A percentile compares a stretch with the other conserved stretches of the same genome.
phyloP scores from a whole-genome alignment of 2,329 filamentous ascomycete genomes.

The Arthrinium phaeospermum region DNA sequence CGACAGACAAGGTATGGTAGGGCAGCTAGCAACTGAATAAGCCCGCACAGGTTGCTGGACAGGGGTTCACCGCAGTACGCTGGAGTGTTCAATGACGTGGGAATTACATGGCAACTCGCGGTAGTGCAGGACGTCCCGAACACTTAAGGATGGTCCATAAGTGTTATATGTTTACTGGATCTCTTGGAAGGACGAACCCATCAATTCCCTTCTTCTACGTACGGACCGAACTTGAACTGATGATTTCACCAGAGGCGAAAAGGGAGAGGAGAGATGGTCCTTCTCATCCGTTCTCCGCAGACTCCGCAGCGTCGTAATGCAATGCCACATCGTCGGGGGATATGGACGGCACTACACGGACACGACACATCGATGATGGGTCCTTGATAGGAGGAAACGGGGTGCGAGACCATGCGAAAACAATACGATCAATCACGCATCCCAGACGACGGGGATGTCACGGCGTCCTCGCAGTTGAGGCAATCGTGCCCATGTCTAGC shows the following conservation, averaged over 20 bases:
- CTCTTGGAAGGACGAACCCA: not conserved
- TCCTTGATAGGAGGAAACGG: constrained; percentile 1
- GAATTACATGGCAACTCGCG: not conserved
- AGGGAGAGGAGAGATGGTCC: not conserved
- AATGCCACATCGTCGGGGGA: not conserved
- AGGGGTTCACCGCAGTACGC: not conserved
- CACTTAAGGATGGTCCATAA: not conserved
- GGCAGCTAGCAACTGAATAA: not conserved
- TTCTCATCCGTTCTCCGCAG: not conserved
- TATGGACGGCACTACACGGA: not conserved
- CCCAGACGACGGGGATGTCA: not conserved
- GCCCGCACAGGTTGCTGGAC: not conserved
- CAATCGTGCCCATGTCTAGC: not conserved
- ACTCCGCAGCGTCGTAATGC: constrained; percentile 8
- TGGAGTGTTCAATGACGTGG: constrained; percentile 8
- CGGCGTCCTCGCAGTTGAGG: not conserved
- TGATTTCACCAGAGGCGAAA: not conserved
- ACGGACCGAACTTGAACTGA: not conserved
- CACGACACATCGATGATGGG: not conserved
- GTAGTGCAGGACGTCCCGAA: not conserved
- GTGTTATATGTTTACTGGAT: not conserved
- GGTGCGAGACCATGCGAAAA: not conserved
- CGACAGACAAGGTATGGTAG: not conserved
- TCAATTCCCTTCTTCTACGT: not conserved
- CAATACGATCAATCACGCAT: not conserved